phyloP scores from a whole-genome alignment of 225 moss, liverwort and hornwort species.

The Pseudisothecium myosuroides region DNA sequence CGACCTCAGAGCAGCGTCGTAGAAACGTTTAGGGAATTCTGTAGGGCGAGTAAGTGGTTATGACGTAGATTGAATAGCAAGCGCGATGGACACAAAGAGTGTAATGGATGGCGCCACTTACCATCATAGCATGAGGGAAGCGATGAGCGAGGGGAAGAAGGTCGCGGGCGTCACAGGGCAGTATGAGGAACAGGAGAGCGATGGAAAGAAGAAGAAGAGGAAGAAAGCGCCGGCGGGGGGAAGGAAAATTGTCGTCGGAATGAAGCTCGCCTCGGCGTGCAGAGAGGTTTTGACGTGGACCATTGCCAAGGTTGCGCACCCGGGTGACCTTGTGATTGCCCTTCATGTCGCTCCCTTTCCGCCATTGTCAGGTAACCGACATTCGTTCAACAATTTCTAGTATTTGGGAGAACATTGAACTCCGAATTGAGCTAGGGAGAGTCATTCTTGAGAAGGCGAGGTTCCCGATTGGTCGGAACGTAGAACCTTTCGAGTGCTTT shows the following conservation, averaged over 20 bases:
- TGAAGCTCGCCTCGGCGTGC: constrained; percentile 45
- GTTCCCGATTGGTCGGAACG: background rate
- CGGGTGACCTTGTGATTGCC: constrained; percentile 54
- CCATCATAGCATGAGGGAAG: constrained; percentile 17
- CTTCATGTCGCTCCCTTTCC: constrained; percentile 32
- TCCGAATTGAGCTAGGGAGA: background rate
- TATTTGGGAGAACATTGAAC: background rate
- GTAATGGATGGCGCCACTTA: constrained; percentile 11
- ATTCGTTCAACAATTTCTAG: background rate
- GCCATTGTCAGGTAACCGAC: constrained; percentile 9
- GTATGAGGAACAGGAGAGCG: constrained; percentile 20
- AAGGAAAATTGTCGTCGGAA: constrained; percentile 42
- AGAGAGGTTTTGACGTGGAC: constrained; percentile 56
- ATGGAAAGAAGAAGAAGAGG: constrained; percentile 36
- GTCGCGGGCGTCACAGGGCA: constrained; percentile 6
- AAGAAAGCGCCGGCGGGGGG: constrained; percentile 21
- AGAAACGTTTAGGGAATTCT: background rate
- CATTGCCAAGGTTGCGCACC: constrained; percentile 49
- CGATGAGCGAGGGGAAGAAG: constrained; percentile 21
- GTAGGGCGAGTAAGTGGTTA: background rate
- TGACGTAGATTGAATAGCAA: background rate
- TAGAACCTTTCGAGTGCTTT: background rate
- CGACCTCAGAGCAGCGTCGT: background rate
- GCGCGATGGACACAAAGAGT: constrained; percentile 11
- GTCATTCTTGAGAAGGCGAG: background rate